Base-by-base conservation (phyloP, 345 rosid species). In the Euphorbia lathyris region DNA sequence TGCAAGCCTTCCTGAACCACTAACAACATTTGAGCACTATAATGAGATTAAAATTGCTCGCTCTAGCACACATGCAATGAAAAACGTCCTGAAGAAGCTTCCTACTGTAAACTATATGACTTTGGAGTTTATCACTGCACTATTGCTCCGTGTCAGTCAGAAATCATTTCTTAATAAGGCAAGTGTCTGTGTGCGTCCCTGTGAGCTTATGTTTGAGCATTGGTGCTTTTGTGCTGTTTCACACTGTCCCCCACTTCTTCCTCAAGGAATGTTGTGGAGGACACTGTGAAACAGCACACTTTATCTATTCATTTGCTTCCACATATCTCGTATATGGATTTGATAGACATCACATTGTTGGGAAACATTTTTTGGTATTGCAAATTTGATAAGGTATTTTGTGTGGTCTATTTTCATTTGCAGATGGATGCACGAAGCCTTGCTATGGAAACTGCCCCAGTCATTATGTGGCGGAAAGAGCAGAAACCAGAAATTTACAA, bases 341-440 rank as follows among this genome's bases (percentile, higher is more conserved):
- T 22, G 68, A 47, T 29, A 3, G 13, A 16, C 70, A 14, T n/a
- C 22, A 19, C 9, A 27, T 30, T 26, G 52, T 17, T 51, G 36
- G 20, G 36, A 1, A 40, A 4, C 9, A 4, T 4, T n/a, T 29
- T 9, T 55, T 22, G 32, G 38, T 67, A 38, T 9, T 25, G 61
- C 27, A 13, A 4, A 9, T 32, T 26, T 63, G 45, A 53, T 62
- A 51, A 61, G 23, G 43, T 58, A 65, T 71, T 36, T 56, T 53
- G n/a, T 23, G 16, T 51, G 51, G 58, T 63, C 50, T 30, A 17
- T 70, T 13, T 43, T 53, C 76, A 45, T 67, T 57, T 69, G 50
- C 78, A 94, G 98, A 90, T 94, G 98, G 98, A 94, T 88, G 88
- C 90, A 16, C 87, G 85, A 43, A 82, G 86, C 76, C 85, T 94